Percentiles rank a stretch among this genome's conserved stretches.
These are phyloP conservation scores for Metschnikowia lochheadii DNA, from an alignment of 805 yeast genomes.

Conservation along the genomic window DNA sequence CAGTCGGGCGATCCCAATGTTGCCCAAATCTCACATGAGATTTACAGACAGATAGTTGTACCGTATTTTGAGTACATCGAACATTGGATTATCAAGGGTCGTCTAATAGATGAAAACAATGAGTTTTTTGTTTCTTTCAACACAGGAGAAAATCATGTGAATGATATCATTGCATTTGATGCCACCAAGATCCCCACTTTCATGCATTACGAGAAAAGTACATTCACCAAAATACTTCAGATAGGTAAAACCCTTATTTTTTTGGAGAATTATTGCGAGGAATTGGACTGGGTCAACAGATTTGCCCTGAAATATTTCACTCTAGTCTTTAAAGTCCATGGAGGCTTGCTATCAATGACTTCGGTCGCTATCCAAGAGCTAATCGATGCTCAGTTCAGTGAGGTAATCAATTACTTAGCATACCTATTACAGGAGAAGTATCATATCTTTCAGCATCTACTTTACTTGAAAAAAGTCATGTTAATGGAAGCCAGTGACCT, in stretches of 20 bases:
- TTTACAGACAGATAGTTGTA: constrained; percentile 44
- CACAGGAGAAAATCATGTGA: constrained; percentile 25
- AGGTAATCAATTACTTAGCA: constrained; percentile 51
- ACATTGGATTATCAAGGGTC: constrained; percentile 71
- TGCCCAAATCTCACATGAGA: constrained; percentile 34
- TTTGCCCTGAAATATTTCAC: constrained; percentile 34
- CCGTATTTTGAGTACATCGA: constrained; percentile 61
- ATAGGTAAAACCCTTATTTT: constrained; percentile 72
- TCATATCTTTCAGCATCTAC: constrained; percentile 50
- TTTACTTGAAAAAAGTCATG: constrained; percentile 59
- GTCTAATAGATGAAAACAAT: constrained; percentile 45
- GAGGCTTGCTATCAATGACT: constrained; percentile 32
- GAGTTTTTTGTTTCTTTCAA: constrained; percentile 59
- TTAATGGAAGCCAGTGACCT: constrained; percentile 80
- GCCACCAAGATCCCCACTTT: constrained; percentile 43
- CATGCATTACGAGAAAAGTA: constrained; percentile 27
- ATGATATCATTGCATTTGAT: constrained; percentile 31
- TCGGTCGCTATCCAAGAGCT: constrained; percentile 34
- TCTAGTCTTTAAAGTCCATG: constrained; percentile 26
- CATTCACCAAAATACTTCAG: constrained; percentile 48
- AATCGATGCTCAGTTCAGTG: constrained; percentile 43
- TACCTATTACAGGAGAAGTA: constrained; percentile 45
- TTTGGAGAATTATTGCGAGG: constrained; percentile 61
- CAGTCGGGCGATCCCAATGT: constrained; percentile 63
- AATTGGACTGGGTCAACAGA: constrained; percentile 57